A percentile compares a stretch with the other conserved stretches of the same genome.
Evolutionary conservation across 2,329 filamentous ascomycete species (phyloP).

Genomic region (Penicillium sp.): DNA sequence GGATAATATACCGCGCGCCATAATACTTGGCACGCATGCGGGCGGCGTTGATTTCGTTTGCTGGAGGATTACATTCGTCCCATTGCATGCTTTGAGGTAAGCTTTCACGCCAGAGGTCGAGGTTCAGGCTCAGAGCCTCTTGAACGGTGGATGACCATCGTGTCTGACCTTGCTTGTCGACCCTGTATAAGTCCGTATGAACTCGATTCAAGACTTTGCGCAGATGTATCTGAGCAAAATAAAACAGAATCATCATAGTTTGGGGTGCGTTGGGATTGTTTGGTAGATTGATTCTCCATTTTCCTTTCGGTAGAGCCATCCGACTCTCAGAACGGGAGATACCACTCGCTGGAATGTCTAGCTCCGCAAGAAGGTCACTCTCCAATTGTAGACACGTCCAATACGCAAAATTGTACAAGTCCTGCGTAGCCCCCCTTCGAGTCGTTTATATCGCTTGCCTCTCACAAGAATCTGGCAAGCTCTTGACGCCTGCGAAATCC

Average conservation of each 20-base stretch:
- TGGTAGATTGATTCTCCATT: conserved; percentile 33
- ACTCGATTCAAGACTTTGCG: conserved; percentile 57
- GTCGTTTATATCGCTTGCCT: conserved; percentile 43
- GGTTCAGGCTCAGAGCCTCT: conserved; percentile 46
- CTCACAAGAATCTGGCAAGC: conserved; percentile 71
- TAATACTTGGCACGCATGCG: conserved; percentile 92
- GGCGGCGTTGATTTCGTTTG: conserved; percentile 74
- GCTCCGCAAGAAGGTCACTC: conserved; percentile 89
- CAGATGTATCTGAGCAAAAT: conserved; percentile 61
- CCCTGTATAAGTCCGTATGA: conserved; percentile 56
- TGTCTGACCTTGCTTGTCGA: conserved; percentile 34
- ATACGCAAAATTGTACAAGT: conserved; percentile 72
- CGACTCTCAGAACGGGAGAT: conserved; percentile 56
- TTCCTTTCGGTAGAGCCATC: conserved; percentile 42
- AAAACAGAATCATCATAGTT: conserved; percentile 55
- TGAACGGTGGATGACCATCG: conserved; percentile 42
- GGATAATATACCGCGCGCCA: conserved; percentile 85
- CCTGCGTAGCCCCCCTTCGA: conserved; percentile 45
- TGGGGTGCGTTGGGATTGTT: conserved; percentile 36
- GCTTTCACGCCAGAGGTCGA: conserved; percentile 54
- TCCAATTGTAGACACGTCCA: conserved; percentile 95
- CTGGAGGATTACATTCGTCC: conserved; percentile 67
- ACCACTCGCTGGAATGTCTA: conserved; percentile 63
- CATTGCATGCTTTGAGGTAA: conserved; percentile 58
- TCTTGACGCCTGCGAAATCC: conserved; percentile 62